These are phyloP conservation scores for Huntiella savannae DNA, from an alignment of 2,329 filamentous ascomycete genomes.

Conservation along the genomic window DNA sequence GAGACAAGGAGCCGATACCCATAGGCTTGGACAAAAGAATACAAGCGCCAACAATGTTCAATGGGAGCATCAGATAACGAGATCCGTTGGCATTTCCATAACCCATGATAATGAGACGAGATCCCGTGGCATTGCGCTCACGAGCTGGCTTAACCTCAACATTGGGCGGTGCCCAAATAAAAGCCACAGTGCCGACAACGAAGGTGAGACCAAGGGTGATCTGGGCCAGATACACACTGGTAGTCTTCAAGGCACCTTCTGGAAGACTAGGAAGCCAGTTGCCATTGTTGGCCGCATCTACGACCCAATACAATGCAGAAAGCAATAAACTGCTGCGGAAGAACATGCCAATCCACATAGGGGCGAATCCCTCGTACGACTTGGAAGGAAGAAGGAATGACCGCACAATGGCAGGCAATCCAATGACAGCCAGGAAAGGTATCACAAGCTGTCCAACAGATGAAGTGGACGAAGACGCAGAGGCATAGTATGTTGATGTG, in stretches of 20 bases:
- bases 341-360: slow-evolving; percentile 63
- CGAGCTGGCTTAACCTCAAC: slow-evolving; percentile 47
- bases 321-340: slow-evolving; percentile 61
- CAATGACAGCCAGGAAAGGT: slow-evolving; percentile 52
- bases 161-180: slow-evolving; percentile 69
- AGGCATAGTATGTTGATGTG: slow-evolving; percentile 87
- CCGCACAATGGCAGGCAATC: slow-evolving; percentile 57
- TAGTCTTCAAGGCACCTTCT: slow-evolving; percentile 46
- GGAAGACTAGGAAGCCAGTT: slow-evolving; percentile 51
- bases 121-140: slow-evolving; percentile 22
- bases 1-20: slow-evolving; percentile 65
- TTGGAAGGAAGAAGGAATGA: slow-evolving; percentile 65
- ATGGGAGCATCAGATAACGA: slow-evolving; percentile 66
- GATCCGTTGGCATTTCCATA: slow-evolving; percentile 88
- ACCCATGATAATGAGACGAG: slow-evolving; percentile 61
- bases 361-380: slow-evolving; percentile 74
- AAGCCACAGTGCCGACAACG: slow-evolving; percentile 68
- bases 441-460: slow-evolving; percentile 75
- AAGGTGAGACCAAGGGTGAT: slow-evolving; percentile 61
- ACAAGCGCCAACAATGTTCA: slow-evolving; percentile 59
- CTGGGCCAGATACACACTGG: slow-evolving; percentile 63
- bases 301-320: slow-evolving; percentile 64
- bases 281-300: slow-evolving; percentile 75
- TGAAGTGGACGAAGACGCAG: slow-evolving; percentile 77
- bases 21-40: slow-evolving; percentile 83